phyloP scores from a whole-genome alignment of 1,139 yeast species.

The Candida glucosophila region DNA sequence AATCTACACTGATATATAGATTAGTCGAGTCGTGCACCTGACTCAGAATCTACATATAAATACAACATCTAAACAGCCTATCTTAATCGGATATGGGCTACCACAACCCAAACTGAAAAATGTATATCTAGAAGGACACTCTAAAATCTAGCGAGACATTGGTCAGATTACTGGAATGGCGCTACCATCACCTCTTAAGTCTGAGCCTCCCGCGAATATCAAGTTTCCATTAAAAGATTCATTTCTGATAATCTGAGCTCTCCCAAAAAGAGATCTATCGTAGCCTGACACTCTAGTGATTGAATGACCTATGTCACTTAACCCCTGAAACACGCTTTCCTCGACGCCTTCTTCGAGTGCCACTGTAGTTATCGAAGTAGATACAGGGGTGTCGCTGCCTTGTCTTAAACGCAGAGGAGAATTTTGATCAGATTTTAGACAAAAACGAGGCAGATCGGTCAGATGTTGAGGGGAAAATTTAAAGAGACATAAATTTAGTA shows the following conservation, averaged over 20 bases:
- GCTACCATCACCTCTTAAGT: slow-evolving; percentile 75
- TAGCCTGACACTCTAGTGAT: slow-evolving; percentile 39
- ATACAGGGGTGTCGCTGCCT: slow-evolving; percentile 63
- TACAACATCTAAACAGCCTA: too few relatives aligned
- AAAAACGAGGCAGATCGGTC: slow-evolving; percentile 67
- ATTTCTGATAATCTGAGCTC: slow-evolving; percentile 67
- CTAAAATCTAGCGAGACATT: too few relatives aligned
- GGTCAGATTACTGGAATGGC: slow-evolving; percentile 44
- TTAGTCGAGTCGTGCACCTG: too few relatives aligned
- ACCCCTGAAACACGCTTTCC: slow-evolving; percentile 29
- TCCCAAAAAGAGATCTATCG: slow-evolving; percentile 45
- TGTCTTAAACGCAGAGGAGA: slow-evolving; percentile 30
- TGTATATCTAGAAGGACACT: too few relatives aligned
- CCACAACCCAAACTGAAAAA: too few relatives aligned
- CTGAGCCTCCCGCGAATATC: slow-evolving; percentile 67
- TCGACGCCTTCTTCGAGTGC: slow-evolving; percentile 60
- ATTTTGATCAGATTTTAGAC: slow-evolving; percentile 45
- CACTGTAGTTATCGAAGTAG: slow-evolving; percentile 50
- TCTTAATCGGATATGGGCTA: too few relatives aligned
- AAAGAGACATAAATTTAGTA: slow-evolving; percentile 54
- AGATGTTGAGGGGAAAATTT: slow-evolving; percentile 68
- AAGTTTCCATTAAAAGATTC: slow-evolving; percentile 29
- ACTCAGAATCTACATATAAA: too few relatives aligned
- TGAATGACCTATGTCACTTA: slow-evolving; percentile 51
- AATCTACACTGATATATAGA: too few relatives aligned